Conservation (phyloP, 257 asterid genomes). For the Coffea eugenioides region DNA sequence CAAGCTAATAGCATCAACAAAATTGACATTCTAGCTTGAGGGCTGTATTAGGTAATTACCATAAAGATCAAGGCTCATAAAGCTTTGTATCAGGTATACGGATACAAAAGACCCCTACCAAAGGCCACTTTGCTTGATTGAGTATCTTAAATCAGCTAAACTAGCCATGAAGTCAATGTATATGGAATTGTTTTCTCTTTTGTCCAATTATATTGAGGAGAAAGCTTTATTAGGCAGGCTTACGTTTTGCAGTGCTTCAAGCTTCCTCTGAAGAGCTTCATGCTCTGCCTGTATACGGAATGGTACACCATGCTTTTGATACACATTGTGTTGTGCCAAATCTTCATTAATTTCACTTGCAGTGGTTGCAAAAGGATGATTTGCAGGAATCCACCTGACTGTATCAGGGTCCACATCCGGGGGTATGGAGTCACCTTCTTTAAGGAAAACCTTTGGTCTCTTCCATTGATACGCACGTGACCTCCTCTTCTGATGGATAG, state of each 20-base stretch:
- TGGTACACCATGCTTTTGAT: constrained; percentile 96
- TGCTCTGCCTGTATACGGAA: constrained; percentile 96
- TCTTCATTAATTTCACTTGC: constrained; percentile 90
- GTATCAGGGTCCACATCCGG: constrained; percentile 99
- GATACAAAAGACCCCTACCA: too few relatives aligned
- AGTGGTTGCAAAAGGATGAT: constrained; percentile 98
- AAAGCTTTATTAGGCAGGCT: constrained; percentile 21
- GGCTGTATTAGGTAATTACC: not conserved
- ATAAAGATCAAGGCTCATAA: not conserved
- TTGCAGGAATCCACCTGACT: constrained; percentile 97
- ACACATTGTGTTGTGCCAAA: constrained; percentile 86
- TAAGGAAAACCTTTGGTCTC: constrained; percentile 91
- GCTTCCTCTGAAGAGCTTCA: constrained; percentile 93
- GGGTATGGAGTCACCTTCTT: constrained; percentile 91
- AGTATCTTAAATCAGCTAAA: not conserved
- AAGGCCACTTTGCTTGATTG: not conserved
- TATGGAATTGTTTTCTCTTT: not conserved
- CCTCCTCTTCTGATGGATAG: constrained; percentile 83
- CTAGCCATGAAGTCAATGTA: not conserved
- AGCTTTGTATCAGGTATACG: not conserved
- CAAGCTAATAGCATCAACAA: not conserved
- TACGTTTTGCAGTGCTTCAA: constrained; percentile 89
- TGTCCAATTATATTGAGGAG: not conserved
- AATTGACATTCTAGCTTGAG: not conserved
- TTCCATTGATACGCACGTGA: constrained; percentile 99